Evolutionary conservation across 805 yeast species (phyloP), one percentile per base, ranked within the genome.

Genomic region (Ogataea philodendri): DNA sequence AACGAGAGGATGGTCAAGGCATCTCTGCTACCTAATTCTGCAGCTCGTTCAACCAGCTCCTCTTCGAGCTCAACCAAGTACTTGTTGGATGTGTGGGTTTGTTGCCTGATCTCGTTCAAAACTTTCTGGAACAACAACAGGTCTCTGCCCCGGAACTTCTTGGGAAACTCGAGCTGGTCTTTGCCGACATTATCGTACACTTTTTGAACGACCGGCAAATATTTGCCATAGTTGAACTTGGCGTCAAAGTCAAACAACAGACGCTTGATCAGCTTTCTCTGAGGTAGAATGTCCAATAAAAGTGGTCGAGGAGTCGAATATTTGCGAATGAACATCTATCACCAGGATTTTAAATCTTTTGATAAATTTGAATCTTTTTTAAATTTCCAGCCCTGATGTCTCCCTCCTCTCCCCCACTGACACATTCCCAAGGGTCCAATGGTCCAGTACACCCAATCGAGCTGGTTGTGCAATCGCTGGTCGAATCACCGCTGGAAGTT

Each of bases 21-120:
- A 57, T 87, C 86, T 44, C 78, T 74, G 49, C 83, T 77, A 1
- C 96, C 96, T 51, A 76, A 51, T 50, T 84, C 94, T 0, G 95
- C 95, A 9, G 95, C 86, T 33, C 71, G 72, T 41, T 87, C 94
- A n/a, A 88, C 71, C 14, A 89, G 57, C 44, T 76, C 79, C 44
- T 78, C 75, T 53, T 88, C 96, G 22, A 86, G 62, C 9, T 64
- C 73, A 5, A 82, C 63, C 14, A 82, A 60, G 42, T 77, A 63
- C 33, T 54, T 70, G 48, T 82, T 79, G 3, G 74, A 66, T 0
- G 81, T 66, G 40, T 80, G 79, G 1, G 89, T 76, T 21, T 73
- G 69, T 5, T 62, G 65, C 26, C 96, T 59, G 33, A 83, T 66
- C 34, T 74, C 76, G 30, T 76, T 78, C 17, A 88, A 60, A 0